Evolutionary conservation across 768 basidiomycete genomes (phyloP), one percentile per base, ranked within the genome.

Genomic region (Tulasnella sp.): DNA sequence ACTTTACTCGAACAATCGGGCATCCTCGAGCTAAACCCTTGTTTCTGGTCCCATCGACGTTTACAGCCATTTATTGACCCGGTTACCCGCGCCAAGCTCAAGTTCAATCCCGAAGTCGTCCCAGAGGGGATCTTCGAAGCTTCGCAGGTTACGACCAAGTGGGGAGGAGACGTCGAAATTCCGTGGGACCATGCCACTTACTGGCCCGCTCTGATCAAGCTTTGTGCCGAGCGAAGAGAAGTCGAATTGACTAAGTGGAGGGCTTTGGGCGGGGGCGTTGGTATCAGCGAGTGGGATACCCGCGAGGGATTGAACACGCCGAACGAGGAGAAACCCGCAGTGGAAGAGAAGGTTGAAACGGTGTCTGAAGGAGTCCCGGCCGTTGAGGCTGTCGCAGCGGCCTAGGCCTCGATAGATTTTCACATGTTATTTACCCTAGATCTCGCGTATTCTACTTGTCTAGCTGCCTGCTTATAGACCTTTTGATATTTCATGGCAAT

Each of bases 211-310:
- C 84, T 96, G 39, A 82, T 91, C 0, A 80, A 84, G 77, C 82
- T 90, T 80, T 87, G 88, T 77, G 85, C 87, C 12, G 85, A 86
- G 76, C 86, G 88, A 58, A 84, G 85, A 71, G 83, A 84, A 49
- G 80, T 69, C 22, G 87, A 89, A 86, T 83, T 86, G 78, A 85
- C 86, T 67, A 86, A 85, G 49, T 97, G 95, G 95, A 85, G 85
- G 67, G 82, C 83, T 72, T 84, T 91, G 29, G 95, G 94, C 1
- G 92, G 86, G 1, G 85, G 80, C 71, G 84, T 94, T 31, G 94
- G 94, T 0, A 81, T 90, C 40, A 90, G 87, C 80, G 94, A 97
- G 81, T 93, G 90, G 88, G 91, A 92, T 31, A 90, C 91, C 79
- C 94, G 93, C 81, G 45, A 76, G 49, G 75, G 70, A 31, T 14